These are phyloP conservation scores for Myotisia sp. DNA, from an alignment of 2,329 filamentous ascomycete genomes.

Conservation along the genomic window DNA sequence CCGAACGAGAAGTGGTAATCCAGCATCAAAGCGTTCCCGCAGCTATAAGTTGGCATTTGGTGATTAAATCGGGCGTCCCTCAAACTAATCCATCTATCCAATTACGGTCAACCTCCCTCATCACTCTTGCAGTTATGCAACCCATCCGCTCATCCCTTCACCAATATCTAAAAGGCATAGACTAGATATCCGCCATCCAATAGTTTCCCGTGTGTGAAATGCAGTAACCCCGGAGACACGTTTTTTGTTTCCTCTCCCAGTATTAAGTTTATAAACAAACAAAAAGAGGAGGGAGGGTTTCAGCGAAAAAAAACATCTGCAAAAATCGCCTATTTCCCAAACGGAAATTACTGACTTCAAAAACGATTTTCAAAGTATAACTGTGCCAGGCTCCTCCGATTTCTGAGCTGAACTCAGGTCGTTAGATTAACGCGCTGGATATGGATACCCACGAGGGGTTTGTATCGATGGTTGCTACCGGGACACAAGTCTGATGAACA, in stretches of 20 bases:
- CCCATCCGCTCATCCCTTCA: too few relatives aligned
- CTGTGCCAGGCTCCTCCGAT: conserved; percentile 40
- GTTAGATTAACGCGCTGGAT: conserved; percentile 56
- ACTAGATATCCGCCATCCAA: too few relatives aligned
- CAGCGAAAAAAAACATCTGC: conserved; percentile 87
- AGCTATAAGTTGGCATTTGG: too few relatives aligned
- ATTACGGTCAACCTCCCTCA: too few relatives aligned
- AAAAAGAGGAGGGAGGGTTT: conserved; percentile 34
- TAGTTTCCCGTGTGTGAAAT: conserved; percentile 54
- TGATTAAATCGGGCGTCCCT: too few relatives aligned
- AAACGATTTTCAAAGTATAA: conserved; percentile 16
- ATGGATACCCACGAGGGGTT: conserved; percentile 30
- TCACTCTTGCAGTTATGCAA: too few relatives aligned
- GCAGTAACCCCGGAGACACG: conserved; percentile 79
- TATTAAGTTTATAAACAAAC: conserved; percentile 15
- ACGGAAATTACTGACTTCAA: conserved; percentile 20
- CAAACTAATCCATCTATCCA: too few relatives aligned
- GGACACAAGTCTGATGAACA: conserved; percentile 37
- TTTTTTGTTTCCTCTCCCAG: conserved; percentile 81
- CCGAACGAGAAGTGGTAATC: too few relatives aligned
- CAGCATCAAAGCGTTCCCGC: too few relatives aligned
- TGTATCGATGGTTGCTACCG: conserved; percentile 38
- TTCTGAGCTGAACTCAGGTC: conserved; percentile 37
- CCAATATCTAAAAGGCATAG: too few relatives aligned
- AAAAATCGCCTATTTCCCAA: conserved; percentile 63